phyloP scores from a whole-genome alignment of 164 flowering plant species.

The Saururus chinensis region DNA sequence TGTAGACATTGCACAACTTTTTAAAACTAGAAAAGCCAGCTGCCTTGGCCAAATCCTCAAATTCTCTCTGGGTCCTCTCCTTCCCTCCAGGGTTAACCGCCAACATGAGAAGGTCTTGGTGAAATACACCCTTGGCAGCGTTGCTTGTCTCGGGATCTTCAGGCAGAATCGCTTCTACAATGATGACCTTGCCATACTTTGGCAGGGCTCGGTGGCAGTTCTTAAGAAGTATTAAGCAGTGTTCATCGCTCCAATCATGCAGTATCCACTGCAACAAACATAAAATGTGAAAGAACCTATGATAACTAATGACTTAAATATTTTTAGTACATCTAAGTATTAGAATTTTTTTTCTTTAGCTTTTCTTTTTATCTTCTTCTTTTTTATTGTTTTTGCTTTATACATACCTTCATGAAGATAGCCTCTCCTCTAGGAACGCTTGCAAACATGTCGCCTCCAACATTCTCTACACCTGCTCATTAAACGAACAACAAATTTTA shows the following conservation, averaged over 20 bases:
- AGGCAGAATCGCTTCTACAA: slow-evolving; percentile 9
- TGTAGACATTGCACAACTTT: background rate
- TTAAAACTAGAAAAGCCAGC: slow-evolving; percentile 6
- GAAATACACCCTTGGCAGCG: background rate
- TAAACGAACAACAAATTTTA: background rate
- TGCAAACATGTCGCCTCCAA: slow-evolving; percentile 82
- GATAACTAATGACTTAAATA: background rate
- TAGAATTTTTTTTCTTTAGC: background rate
- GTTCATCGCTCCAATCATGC: slow-evolving; percentile 87
- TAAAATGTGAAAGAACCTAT: no score
- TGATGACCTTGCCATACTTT: slow-evolving; percentile 56
- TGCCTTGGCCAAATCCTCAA: slow-evolving; percentile 30
- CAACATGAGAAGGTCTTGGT: slow-evolving; percentile 2
- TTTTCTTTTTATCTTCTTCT: background rate
- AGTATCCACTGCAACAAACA: slow-evolving; percentile 54
- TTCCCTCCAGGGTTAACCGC: slow-evolving; percentile 10
- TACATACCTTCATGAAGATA: slow-evolving; percentile 37
- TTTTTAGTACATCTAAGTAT: background rate
- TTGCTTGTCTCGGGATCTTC: background rate
- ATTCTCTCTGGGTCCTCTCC: slow-evolving; percentile 67
- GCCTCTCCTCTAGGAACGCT: slow-evolving; percentile 82
- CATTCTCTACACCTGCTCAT: slow-evolving; percentile 55
- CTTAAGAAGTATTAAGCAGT: slow-evolving; percentile 33
- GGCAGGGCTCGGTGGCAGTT: slow-evolving; percentile 39
- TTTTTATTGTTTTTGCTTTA: no score